Conservation (phyloP, 768 basidiomycete genomes). For the Lactarius hengduanensis region DNA sequence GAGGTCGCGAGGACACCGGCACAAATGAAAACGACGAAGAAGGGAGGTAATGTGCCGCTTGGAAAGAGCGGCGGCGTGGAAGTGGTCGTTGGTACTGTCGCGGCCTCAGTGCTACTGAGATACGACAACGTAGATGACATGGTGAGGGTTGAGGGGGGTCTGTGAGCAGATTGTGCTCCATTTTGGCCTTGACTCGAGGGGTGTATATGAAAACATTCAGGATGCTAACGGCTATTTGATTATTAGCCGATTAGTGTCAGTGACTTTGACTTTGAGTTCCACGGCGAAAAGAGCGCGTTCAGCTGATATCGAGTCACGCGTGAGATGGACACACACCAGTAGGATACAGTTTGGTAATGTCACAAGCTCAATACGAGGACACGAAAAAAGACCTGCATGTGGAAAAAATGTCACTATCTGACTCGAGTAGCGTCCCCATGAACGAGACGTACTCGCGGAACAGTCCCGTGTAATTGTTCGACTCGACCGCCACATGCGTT, state of each 20-base stretch:
- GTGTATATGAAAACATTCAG: background rate
- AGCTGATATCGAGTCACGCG: background rate
- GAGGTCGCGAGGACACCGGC: conserved; percentile 6
- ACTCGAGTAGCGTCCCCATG: too few relatives aligned
- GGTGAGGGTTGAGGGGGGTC: background rate
- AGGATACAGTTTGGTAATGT: too few relatives aligned
- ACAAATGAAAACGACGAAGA: conserved; percentile 17
- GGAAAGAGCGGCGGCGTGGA: background rate
- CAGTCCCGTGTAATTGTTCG: too few relatives aligned
- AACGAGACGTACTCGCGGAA: too few relatives aligned
- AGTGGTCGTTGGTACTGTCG: background rate
- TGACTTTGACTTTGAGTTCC: background rate
- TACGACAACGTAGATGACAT: background rate
- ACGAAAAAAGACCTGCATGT: too few relatives aligned
- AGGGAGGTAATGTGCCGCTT: background rate
- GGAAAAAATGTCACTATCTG: too few relatives aligned
- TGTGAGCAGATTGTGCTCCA: background rate
- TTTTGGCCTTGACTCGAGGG: background rate
- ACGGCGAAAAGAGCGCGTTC: background rate
- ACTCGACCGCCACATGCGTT: too few relatives aligned
- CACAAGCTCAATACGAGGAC: too few relatives aligned
- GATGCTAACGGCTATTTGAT: too few relatives aligned
- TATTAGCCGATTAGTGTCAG: background rate
- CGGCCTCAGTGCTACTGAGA: background rate
- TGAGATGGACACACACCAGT: too few relatives aligned